Evolutionary conservation across 163 green algal genomes (phyloP).

Genomic region (Coccomyxa subellipsoidea): DNA sequence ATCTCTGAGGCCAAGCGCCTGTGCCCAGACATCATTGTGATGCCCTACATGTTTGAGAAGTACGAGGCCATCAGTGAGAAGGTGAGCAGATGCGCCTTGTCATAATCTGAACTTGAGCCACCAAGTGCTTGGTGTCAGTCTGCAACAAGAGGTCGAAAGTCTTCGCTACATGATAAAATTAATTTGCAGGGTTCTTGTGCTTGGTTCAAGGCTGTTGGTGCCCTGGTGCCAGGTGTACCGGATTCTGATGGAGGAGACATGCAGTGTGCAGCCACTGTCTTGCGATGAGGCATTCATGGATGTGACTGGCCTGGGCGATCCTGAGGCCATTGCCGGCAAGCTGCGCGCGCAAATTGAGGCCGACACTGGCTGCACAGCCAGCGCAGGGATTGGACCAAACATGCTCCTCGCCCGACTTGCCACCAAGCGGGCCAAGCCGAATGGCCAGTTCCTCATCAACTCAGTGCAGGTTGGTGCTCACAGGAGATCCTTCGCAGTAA

Average conservation of each 20-base stretch:
- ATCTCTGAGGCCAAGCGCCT: constrained; percentile 78
- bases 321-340: constrained; percentile 23
- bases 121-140: too few relatives aligned
- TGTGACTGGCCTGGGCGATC: constrained; percentile 61
- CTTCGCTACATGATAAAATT: too few relatives aligned
- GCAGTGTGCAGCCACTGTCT: constrained; percentile 78
- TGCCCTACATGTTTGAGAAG: constrained; percentile 92
- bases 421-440: constrained; percentile 85
- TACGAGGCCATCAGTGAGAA: constrained; percentile 80
- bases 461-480: constrained; percentile 9
- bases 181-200: too few relatives aligned
- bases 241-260: constrained; percentile 67
- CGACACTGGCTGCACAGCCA: constrained; percentile 75
- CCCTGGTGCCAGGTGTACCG: constrained; percentile 66
- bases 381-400: constrained; percentile 81
- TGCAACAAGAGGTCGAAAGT: too few relatives aligned
- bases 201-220: too few relatives aligned
- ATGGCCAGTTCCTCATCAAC: constrained; percentile 67
- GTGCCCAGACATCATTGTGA: constrained; percentile 85
- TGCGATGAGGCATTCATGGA: constrained; percentile 96
- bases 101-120: too few relatives aligned
- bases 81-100: constrained; percentile 31
- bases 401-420: constrained; percentile 87
- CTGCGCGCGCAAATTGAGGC: constrained; percentile 64
- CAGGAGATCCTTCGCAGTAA: background rate